A percentile compares a stretch with the other conserved stretches of the same genome.
These are phyloP conservation scores for Pulveroboletus sp. DNA, from an alignment of 768 basidiomycete genomes.

Conservation along the genomic window DNA sequence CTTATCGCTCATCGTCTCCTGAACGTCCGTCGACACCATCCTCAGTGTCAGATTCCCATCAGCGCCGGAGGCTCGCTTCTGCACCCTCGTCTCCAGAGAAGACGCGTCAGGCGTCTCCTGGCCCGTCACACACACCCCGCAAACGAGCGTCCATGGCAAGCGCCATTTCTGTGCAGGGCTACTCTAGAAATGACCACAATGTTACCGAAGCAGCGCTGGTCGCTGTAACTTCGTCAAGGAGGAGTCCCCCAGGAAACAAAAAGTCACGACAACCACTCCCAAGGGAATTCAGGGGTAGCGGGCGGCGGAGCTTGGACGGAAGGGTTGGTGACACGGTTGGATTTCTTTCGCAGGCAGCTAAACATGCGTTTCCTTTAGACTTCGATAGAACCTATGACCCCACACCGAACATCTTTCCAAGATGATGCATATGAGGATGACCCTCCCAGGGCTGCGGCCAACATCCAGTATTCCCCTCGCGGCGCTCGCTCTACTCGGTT, in stretches of 20 bases:
- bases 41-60: constrained; percentile 16
- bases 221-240: constrained; percentile 54
- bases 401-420: constrained; percentile 29
- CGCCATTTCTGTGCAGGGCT: constrained; percentile 27
- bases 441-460: constrained; percentile 18
- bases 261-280: constrained; percentile 50
- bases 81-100: constrained; percentile 46
- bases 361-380: constrained; percentile 19
- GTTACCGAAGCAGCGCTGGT: constrained; percentile 57
- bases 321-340: constrained; percentile 32
- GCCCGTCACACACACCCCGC: constrained; percentile 38
- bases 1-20: constrained; percentile 37
- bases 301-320: constrained; percentile 37
- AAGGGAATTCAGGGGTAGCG: constrained; percentile 42
- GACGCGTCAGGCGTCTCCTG: constrained; percentile 36
- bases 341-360: background rate
- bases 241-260: constrained; percentile 43
- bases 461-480: constrained; percentile 26
- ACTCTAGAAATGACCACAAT: constrained; percentile 29
- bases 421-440: constrained; percentile 20
- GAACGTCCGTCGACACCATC: constrained; percentile 39
- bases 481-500: constrained; percentile 33
- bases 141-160: constrained; percentile 41
- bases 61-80: constrained; percentile 45
- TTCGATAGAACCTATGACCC: constrained; percentile 39